Percentiles rank a stretch among this genome's conserved stretches.
These are phyloP conservation scores for Warburgia ugandensis DNA, from an alignment of 164 flowering plant species.

Conservation along the genomic window DNA sequence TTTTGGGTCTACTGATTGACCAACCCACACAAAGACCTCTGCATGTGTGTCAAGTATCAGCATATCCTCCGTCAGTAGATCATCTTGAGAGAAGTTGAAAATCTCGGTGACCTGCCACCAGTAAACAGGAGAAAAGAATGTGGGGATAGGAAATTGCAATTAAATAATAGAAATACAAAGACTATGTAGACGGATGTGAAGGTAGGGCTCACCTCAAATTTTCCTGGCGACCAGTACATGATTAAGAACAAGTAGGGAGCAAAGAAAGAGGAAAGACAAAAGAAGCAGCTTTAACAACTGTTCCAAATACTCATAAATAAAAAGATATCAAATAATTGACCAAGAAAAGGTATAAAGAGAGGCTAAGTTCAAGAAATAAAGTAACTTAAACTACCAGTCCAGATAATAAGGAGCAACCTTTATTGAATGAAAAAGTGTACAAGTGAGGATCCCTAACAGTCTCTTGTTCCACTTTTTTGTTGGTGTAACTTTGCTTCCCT, in stretches of 20 bases:
- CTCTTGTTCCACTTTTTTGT: constrained; percentile 60
- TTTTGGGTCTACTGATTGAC: constrained; percentile 73
- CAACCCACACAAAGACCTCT: constrained; percentile 98
- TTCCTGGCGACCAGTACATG: constrained; percentile 55
- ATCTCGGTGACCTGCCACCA: constrained; percentile 73
- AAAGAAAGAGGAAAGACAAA: constrained; percentile 18
- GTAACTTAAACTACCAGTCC: neutral
- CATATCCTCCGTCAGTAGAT: constrained; percentile 89
- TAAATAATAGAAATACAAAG: constrained; percentile 2
- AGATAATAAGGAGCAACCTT: constrained; percentile 40
- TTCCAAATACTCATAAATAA: neutral
- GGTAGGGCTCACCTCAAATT: constrained; percentile 66
- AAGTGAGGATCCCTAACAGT: constrained; percentile 84
- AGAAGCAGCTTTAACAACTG: constrained; percentile 12
- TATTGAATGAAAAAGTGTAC: constrained; percentile 63
- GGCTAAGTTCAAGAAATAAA: neutral
- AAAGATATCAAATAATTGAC: neutral
- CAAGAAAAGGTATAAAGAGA: neutral
- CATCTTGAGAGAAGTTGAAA: constrained; percentile 92
- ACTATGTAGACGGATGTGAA: neutral
- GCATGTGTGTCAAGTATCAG: constrained; percentile 92
- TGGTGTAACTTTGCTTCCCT: constrained; percentile 84
- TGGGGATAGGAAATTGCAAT: neutral
- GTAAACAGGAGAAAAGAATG: neutral
- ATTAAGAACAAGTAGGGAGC: constrained; percentile 17